These are phyloP conservation scores for Pyrus hybrid DNA, from an alignment of 331 rosid species.

Conservation along the genomic window DNA sequence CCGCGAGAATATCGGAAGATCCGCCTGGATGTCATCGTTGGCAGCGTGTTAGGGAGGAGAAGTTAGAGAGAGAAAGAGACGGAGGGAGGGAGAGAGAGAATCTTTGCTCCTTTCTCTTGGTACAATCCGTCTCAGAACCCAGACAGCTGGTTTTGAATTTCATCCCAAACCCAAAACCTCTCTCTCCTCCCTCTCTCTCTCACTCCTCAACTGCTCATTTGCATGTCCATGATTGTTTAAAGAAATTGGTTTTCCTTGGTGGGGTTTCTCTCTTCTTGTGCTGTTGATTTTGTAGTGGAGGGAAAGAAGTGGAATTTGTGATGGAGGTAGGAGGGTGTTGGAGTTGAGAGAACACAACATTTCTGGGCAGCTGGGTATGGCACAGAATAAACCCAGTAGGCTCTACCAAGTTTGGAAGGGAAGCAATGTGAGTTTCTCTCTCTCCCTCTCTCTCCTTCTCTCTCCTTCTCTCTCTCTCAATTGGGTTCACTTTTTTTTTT, in stretches of 20 bases:
- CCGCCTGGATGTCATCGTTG: slow-evolving; percentile 46
- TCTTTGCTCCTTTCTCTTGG: slow-evolving; percentile 18
- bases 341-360: background rate
- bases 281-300: slow-evolving; percentile 3
- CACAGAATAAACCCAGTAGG: slow-evolving; percentile 40
- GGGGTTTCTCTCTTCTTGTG: slow-evolving; percentile 7
- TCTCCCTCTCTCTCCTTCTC: background rate
- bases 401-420: slow-evolving; percentile 91
- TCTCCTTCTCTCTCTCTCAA: background rate
- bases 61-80: background rate
- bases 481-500: slow-evolving; percentile 11
- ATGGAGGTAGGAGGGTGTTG: slow-evolving; percentile 1
- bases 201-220: background rate
- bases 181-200: background rate
- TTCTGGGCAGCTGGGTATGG: slow-evolving; percentile 6
- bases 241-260: slow-evolving; percentile 16
- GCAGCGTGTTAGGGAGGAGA: slow-evolving; percentile 29
- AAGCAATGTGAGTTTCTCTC: slow-evolving; percentile 55
- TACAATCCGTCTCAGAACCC: slow-evolving; percentile 17
- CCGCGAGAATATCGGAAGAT: slow-evolving; percentile 45
- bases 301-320: slow-evolving; percentile 13
- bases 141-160: slow-evolving; percentile 2
- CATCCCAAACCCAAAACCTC: background rate
- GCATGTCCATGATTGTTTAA: background rate
- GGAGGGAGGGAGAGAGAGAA: background rate